Base-by-base conservation (phyloP, 176 grass and related monocot species). In the Triticum dicoccoides region DNA sequence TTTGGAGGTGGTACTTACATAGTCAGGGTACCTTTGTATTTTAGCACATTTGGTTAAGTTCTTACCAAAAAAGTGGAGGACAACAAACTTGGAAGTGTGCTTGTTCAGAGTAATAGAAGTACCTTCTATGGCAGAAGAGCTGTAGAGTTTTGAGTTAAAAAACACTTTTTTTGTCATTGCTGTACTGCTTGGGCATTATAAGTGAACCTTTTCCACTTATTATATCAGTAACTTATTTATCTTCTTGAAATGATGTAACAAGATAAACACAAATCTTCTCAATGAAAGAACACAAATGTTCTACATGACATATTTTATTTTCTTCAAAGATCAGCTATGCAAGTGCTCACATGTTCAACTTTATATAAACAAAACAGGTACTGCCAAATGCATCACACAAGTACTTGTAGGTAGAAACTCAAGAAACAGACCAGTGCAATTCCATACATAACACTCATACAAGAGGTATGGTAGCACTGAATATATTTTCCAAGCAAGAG, bases 401-500 rank as follows among this genome's bases (percentile, higher is more conserved):
- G 41, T 8, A 81, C 61, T 9, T 24, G 39, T 30, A 44, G 56
- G 21, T 12, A 9, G 10, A 25, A 56, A 34, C 5, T 35, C 47
- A 52, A 83, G 63, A 52, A 24, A 79, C 11, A 61, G 1, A 20
- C 6, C 38, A 51, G 44, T 78, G 45, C n/a, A 18, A 27, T 59
- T 21, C 42, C 13, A 66, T 21, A 76, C 8, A 32, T 79, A 30
- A 83, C 32, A 86, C 59, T 87, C 29, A 34, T 62, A 56, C 66
- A 73, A 25, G 64, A 39, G 18, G 29, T 75, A 69, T 69, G 77
- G 11, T 17, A 5, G 25, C 77, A 77, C 82, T 12, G 51, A 44
- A 70, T 59, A 61, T 69, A 81, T 91, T 88, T 63, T 39, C 8
- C 69, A 77, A 69, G 51, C 72, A 79, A 71, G 24, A 72, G 70